A percentile compares a stretch with the other conserved stretches of the same genome.
phyloP scores from a whole-genome alignment of 169 alveolate genomes.

The Perkinsus marinus region DNA sequence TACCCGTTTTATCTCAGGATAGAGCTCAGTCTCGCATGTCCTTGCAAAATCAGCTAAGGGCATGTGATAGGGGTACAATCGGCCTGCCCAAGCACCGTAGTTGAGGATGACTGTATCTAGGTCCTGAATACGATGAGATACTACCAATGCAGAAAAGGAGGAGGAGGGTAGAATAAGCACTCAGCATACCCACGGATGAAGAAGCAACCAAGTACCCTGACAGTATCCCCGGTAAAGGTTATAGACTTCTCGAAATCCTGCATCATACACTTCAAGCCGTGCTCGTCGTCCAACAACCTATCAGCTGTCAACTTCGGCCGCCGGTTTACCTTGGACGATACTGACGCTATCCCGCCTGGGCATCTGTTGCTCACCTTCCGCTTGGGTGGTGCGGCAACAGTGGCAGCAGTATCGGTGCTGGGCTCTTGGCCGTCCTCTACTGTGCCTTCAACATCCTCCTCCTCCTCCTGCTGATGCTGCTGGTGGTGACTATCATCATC shows the following conservation, averaged over 20 bases:
- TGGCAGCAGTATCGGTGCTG: not conserved
- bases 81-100: not conserved
- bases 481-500: too few species aligned
- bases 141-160: not conserved
- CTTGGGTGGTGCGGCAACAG: not conserved
- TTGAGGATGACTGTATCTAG: not conserved
- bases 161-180: too few species aligned
- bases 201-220: not conserved
- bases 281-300: not conserved
- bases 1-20: not conserved
- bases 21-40: not conserved
- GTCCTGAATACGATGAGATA: not conserved
- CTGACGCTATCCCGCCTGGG: not conserved
- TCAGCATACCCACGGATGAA: too few species aligned
- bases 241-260: not conserved
- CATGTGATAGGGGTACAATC: not conserved
- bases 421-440: too few species aligned
- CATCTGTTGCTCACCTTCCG: not conserved
- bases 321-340: not conserved
- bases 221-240: not conserved
- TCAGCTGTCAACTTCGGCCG: not conserved
- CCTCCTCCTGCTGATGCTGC: too few species aligned
- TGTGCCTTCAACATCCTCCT: too few species aligned
- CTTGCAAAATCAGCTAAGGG: not conserved
- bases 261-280: not conserved